Percentiles rank a stretch among this genome's conserved stretches.
phyloP scores from a whole-genome alignment of 2,329 filamentous ascomycete genomes.

The Sporothrix pseudoabietina region DNA sequence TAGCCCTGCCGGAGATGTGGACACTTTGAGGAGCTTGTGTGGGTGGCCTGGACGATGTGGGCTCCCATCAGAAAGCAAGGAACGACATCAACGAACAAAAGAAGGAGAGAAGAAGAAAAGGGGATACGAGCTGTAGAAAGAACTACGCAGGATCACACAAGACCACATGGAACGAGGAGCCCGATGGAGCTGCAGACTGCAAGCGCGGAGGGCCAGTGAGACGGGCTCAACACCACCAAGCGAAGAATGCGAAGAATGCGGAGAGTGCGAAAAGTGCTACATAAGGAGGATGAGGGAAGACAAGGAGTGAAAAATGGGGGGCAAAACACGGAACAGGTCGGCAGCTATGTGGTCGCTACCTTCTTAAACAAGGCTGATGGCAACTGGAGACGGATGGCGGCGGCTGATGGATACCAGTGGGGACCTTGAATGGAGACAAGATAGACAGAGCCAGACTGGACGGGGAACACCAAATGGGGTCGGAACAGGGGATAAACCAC shows the following conservation, averaged over 20 bases:
- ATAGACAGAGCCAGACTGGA: background rate
- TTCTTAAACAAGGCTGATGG: slow-evolving; percentile 15
- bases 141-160: background rate
- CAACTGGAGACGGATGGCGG: background rate
- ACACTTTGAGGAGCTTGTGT: background rate
- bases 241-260: background rate
- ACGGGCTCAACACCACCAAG: background rate
- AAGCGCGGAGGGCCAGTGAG: background rate
- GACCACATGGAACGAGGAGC: background rate
- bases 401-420: background rate
- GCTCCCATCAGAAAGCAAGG: background rate
- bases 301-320: background rate
- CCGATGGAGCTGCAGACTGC: background rate
- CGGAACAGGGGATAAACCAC: background rate
- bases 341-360: background rate
- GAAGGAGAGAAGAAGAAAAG: background rate
- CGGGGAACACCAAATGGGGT: background rate
- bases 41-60: slow-evolving; percentile 2
- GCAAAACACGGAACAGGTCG: background rate
- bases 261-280: too few relatives aligned
- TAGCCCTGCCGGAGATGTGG: background rate
- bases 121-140: background rate
- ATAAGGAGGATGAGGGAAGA: background rate
- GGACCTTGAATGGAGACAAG: background rate
- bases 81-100: background rate